Evolutionary conservation across 2,329 filamentous ascomycete species (phyloP).

Genomic region (Pochonia chlamydosporia): DNA sequence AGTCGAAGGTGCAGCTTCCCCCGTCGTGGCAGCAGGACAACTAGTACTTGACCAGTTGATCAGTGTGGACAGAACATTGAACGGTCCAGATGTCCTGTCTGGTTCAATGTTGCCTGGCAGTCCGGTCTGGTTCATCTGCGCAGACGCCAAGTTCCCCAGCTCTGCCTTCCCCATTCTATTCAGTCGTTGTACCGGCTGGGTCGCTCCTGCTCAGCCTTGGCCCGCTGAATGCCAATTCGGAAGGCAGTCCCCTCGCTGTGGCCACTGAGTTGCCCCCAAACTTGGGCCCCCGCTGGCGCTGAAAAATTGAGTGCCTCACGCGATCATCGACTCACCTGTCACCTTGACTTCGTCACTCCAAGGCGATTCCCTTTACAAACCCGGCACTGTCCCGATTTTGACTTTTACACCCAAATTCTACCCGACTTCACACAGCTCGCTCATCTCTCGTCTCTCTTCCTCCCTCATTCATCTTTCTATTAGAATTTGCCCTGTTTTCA

Average conservation of each 20-base stretch:
- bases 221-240: too few relatives aligned
- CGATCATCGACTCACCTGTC: constrained; percentile 3
- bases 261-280: background rate
- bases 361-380: background rate
- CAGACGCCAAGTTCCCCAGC: too few relatives aligned
- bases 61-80: too few relatives aligned
- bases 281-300: background rate
- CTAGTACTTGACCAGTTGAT: too few relatives aligned
- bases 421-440: background rate
- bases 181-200: too few relatives aligned
- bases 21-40: too few relatives aligned
- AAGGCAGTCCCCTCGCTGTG: background rate
- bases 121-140: too few relatives aligned
- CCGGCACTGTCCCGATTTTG: background rate
- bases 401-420: background rate
- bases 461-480: background rate
- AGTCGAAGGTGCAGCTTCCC: too few relatives aligned
- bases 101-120: too few relatives aligned
- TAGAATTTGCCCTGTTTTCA: background rate
- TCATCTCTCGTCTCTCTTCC: background rate
- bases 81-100: too few relatives aligned
- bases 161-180: too few relatives aligned
- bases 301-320: constrained; percentile 10
- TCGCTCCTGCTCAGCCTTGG: too few relatives aligned
- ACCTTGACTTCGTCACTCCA: background rate